phyloP scores from a whole-genome alignment of 148 eudicot genomes.

The Rhododendron griersonianum region DNA sequence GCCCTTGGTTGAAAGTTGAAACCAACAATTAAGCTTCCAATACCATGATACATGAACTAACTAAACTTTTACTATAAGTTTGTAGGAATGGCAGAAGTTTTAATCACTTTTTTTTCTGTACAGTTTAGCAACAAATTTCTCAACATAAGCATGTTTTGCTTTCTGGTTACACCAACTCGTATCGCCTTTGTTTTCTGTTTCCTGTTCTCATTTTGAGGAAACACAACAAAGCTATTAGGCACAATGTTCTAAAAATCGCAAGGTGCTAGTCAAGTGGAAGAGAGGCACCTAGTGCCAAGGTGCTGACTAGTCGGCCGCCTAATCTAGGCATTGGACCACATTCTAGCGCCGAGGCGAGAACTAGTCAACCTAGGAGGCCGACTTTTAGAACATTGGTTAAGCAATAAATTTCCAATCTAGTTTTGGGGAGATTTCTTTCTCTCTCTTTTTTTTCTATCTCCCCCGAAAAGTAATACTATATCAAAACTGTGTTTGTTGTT shows the following conservation, averaged over 20 bases:
- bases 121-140: neutral
- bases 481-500: neutral
- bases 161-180: neutral
- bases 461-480: neutral
- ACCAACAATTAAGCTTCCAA: neutral
- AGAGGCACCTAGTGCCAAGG: too few relatives aligned
- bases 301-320: too few relatives aligned
- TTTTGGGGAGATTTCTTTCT: neutral
- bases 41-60: neutral
- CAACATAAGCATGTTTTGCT: neutral
- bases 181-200: neutral
- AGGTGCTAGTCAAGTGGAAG: too few relatives aligned
- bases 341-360: too few relatives aligned
- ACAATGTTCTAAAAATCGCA: neutral
- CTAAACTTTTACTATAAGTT: neutral
- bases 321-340: too few relatives aligned
- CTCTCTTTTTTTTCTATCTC: neutral
- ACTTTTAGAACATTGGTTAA: too few relatives aligned
- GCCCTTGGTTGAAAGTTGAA: neutral
- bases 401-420: neutral
- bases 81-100: neutral
- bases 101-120: neutral
- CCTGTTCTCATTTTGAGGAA: neutral
- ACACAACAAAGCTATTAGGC: neutral
- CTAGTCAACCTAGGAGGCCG: too few relatives aligned